Base-by-base conservation (phyloP, 805 yeast species). In the Ogataea populi-albae region DNA sequence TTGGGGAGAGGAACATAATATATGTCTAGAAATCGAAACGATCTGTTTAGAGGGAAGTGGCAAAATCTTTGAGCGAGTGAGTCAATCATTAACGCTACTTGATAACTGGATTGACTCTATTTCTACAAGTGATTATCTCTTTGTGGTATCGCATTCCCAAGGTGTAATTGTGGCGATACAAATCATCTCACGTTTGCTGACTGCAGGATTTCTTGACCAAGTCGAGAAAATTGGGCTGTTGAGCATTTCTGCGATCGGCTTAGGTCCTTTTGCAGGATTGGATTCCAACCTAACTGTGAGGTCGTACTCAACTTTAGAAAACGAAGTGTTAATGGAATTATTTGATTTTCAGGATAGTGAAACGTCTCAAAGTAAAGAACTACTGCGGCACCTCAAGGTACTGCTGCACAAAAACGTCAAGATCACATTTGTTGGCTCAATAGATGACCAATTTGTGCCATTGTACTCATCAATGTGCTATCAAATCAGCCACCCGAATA, bases 41-140 rank as follows among this genome's bases (percentile, higher is more conserved):
- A 83, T 93, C 31, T 94, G 96, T 0, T 65, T 91, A 25, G 98
- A 91, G 52, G 91, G 87, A 34, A 96, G 89, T 52, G 98, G 98
- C 1, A 82, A 79, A 51, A 80, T 93, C 2, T 73, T 83, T 45
- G 88, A 86, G 50, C 69, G 98, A 21, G 95, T 86, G 2, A 79
- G 77, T 27, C 80, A 75, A 45, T 81, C 87, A 42, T 75, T 81
- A 37, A 74, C 75, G 24, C 73, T 87, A 24, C 65, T 91, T 46
- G 71, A 72, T 38, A 79, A 79, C 54, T 86, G 91, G 89, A 57
- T 66, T 26, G 61, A 68, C n/a, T 71, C 69, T 22, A 62, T 84
- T 12, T 40, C 52, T 2, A 47, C 60, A 15, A 86, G 94, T 1
- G 97, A 91, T 56, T 82, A 80, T 45, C 69, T 93, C 17, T 82